Percentiles rank a stretch among this genome's conserved stretches.
phyloP scores from a whole-genome alignment of 352 stramenopile genomes.

The Phytophthora idaei region DNA sequence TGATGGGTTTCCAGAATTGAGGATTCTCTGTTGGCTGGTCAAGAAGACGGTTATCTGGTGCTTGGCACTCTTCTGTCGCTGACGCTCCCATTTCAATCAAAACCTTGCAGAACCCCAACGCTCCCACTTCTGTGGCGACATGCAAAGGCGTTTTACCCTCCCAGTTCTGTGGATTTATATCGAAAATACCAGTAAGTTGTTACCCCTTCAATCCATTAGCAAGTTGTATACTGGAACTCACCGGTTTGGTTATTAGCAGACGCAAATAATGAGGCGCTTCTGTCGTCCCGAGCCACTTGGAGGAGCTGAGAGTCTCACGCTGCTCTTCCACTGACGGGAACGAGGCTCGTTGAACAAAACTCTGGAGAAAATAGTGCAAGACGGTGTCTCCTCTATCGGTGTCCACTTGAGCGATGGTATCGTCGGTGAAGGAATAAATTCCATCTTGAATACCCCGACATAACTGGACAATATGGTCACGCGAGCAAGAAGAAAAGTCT shows the following conservation, averaged over 20 bases:
- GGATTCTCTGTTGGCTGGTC: constrained; percentile 41
- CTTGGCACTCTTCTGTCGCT: constrained; percentile 44
- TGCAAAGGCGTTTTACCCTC: constrained; percentile 59
- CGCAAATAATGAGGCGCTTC: constrained; percentile 37
- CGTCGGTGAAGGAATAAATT: constrained; percentile 39
- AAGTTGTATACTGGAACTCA: constrained; percentile 12
- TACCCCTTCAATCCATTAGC: neutral
- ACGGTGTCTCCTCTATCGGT: constrained; percentile 51
- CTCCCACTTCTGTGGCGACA: constrained; percentile 50
- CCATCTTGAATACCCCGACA: constrained; percentile 49
- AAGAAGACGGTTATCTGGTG: constrained; percentile 46
- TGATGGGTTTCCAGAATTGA: constrained; percentile 55
- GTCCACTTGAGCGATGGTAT: constrained; percentile 46
- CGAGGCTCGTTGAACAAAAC: constrained; percentile 33
- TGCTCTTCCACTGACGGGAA: constrained; percentile 48
- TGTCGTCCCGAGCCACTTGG: constrained; percentile 42
- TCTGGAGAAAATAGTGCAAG: constrained; percentile 55
- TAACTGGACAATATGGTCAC: constrained; percentile 41
- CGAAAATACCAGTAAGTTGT: constrained; percentile 2
- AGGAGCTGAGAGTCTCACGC: constrained; percentile 28
- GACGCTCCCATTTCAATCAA: constrained; percentile 49
- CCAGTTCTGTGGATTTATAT: constrained; percentile 46
- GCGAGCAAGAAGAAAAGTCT: constrained; percentile 42
- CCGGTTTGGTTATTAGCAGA: constrained; percentile 43
- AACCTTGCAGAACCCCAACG: constrained; percentile 47